phyloP scores from a whole-genome alignment of 371 early-diverging fungal species.

The Mucor velutinosus region DNA sequence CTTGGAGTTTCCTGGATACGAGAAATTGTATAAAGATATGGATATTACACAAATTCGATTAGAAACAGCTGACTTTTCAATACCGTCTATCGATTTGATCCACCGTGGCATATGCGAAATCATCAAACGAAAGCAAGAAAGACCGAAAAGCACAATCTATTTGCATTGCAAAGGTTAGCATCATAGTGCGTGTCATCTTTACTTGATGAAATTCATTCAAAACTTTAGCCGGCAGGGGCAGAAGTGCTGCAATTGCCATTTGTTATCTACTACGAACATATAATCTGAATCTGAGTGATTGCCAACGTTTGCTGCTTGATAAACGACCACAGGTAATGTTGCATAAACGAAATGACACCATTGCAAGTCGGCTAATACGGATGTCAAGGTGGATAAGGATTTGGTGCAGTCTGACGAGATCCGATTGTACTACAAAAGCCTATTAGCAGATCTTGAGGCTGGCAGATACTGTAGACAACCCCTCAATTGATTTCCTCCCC shows the following conservation, averaged over 20 bases:
- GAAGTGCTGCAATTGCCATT: constrained; percentile 46
- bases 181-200: background rate
- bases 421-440: constrained; percentile 39
- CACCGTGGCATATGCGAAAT: constrained; percentile 31
- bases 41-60: constrained; percentile 38
- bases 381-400: constrained; percentile 37
- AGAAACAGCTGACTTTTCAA: constrained; percentile 44
- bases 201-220: background rate
- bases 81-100: constrained; percentile 35
- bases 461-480: background rate
- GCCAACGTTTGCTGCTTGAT: constrained; percentile 31
- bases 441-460: constrained; percentile 33
- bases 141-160: constrained; percentile 28
- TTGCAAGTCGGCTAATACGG: background rate
- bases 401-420: constrained; percentile 37
- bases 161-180: constrained; percentile 50
- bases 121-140: constrained; percentile 9
- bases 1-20: constrained; percentile 50
- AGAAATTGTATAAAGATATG: constrained; percentile 32
- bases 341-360: background rate
- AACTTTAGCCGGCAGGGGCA: constrained; percentile 44
- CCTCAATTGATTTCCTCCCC: background rate
- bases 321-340: constrained; percentile 39
- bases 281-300: constrained; percentile 26
- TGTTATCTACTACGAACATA: constrained; percentile 46